Evolutionary conservation across 108 stramenopile genomes (phyloP), one percentile per base, ranked within the genome.

Genomic region (Pelagomonas calceolata): DNA sequence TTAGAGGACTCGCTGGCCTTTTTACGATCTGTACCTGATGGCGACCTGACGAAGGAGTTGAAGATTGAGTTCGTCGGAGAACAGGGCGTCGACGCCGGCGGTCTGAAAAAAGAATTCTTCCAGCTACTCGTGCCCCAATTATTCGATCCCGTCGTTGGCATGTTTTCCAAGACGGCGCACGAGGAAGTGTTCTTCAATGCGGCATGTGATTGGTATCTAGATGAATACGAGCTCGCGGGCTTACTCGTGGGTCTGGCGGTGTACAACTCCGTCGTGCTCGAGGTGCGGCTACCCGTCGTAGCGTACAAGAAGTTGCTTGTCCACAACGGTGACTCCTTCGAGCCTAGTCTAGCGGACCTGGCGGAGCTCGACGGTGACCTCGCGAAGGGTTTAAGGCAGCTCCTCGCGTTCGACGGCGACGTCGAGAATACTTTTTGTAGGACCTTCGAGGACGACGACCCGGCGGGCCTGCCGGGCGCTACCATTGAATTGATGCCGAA

Each of bases 71-170:
- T 95, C 75, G 82, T 88, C 67, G 92, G 89, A n/a, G 95, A 96
- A 79, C 90, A 90, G 32, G 95, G 93, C 66, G 72, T 96, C 31
- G 95, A 96, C 82, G 94, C 92, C 14, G 95, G 95, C 26, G 95
- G 95, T 15, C 93, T 95, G 4, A 88, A 91, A 0, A 93, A 92
- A 73, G 95, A 96, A 79, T 96, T 94, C 77, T 93, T 93, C 69
- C 94, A 95, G 72, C 84, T 96, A 14, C 72, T 95, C 43, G 83
- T 81, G 60, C 81, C 85, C 51, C 83, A 95, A 68, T 76, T 96
- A 7, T 91, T 95, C 70, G 93, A 94, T 68, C 77, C 85, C 34
- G 81, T 78, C 66, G 91, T 88, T 46, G 92, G 91, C 34, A 89
- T 96, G 85, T 96, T 94, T 89, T 30, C 37, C 16, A 51, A 36